Percentiles rank a stretch among this genome's conserved stretches.
These are phyloP conservation scores for Pyrus pyrifolia DNA, from an alignment of 306 rosid genomes.

Conservation along the genomic window DNA sequence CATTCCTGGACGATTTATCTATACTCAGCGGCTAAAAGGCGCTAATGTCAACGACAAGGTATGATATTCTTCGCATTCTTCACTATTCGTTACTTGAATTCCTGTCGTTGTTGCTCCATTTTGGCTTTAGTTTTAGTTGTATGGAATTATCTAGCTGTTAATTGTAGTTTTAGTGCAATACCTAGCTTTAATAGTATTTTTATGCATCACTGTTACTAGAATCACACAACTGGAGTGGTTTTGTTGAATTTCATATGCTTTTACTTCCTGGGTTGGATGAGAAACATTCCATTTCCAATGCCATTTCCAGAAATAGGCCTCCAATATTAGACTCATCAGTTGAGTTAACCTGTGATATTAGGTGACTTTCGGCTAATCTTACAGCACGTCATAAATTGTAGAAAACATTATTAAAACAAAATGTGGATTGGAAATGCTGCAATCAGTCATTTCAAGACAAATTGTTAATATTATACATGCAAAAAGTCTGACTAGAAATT, in stretches of 20 bases:
- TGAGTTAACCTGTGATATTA: background rate
- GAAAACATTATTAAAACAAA: background rate
- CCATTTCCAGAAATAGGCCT: background rate
- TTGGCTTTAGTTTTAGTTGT: background rate
- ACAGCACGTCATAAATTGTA: background rate
- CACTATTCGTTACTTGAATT: constrained; percentile 10
- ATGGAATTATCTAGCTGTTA: background rate
- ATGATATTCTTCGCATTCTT: background rate
- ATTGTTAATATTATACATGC: background rate
- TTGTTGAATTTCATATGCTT: background rate
- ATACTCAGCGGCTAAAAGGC: constrained; percentile 81
- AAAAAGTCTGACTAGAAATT: background rate
- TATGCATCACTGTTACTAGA: background rate
- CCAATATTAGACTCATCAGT: background rate
- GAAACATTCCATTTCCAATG: background rate
- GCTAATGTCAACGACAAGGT: constrained; percentile 87
- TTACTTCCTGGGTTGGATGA: background rate
- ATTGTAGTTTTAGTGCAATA: background rate
- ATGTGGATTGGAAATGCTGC: background rate
- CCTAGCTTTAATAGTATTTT: background rate
- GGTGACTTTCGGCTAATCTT: background rate
- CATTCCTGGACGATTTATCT: constrained; percentile 75
- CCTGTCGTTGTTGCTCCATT: background rate
- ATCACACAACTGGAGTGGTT: background rate
- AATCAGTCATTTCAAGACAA: background rate